Evolutionary conservation across 2,329 filamentous ascomycete species (phyloP).

Genomic region (Huntiella savannae): DNA sequence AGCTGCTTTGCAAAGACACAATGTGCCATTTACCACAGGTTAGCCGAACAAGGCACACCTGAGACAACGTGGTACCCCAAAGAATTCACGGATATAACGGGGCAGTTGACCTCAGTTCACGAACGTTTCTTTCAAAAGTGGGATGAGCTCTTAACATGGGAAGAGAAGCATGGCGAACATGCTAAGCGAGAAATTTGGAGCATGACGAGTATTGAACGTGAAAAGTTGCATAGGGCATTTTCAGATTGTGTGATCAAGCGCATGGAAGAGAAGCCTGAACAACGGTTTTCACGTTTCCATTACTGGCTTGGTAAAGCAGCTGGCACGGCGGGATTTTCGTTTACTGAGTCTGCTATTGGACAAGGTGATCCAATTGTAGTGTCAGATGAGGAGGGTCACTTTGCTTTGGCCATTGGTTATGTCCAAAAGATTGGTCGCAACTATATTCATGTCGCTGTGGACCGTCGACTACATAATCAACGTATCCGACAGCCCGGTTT

Average conservation of each 20-base stretch:
- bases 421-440: constrained; percentile 59
- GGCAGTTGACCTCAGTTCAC: constrained; percentile 55
- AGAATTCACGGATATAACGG: constrained; percentile 65
- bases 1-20: constrained; percentile 79
- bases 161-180: constrained; percentile 79
- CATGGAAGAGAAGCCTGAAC: constrained; percentile 37
- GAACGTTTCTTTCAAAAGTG: constrained; percentile 82
- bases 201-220: constrained; percentile 74
- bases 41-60: constrained; percentile 66
- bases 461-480: constrained; percentile 73
- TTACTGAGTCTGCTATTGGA: constrained; percentile 73
- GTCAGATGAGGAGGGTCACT: constrained; percentile 87
- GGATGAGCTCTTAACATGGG: constrained; percentile 82
- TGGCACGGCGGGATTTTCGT: constrained; percentile 48
- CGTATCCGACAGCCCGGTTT: constrained; percentile 60
- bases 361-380: constrained; percentile 89
- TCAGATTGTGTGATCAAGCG: constrained; percentile 53
- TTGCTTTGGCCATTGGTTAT: constrained; percentile 82
- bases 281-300: constrained; percentile 78
- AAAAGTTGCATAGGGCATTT: constrained; percentile 79
- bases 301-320: constrained; percentile 69
- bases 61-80: constrained; percentile 64
- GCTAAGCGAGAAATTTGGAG: constrained; percentile 87
- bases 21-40: constrained; percentile 85
- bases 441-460: constrained; percentile 72